Base-by-base conservation (phyloP, 2,329 filamentous ascomycete genomes). In the Bipolaris cookei region DNA sequence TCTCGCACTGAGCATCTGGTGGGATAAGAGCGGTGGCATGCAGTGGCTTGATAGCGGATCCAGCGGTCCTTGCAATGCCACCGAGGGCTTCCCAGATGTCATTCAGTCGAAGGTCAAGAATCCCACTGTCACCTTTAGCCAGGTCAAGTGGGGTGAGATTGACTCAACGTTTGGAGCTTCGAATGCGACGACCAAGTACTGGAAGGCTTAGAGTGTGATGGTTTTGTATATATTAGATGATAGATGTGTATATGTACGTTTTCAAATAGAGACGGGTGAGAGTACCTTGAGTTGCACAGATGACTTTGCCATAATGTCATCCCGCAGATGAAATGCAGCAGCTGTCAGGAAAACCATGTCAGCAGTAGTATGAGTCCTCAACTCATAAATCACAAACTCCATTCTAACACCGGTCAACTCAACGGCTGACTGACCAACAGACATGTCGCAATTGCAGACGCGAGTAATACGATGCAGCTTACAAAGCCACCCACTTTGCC, bases 121-220 rank as follows among this genome's bases (percentile, higher is more conserved):
- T 45, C 81, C 84, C 0, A 77, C 77, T 10, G 82, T 87, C 4
- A 80, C 76, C 1, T 87, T 85, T 66, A 82, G 80, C 59, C 81
- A 86, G 64, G 82, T 88, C 62, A 81, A 80, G 65, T 85, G 83
- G 79, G 85, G 85, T 21, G 83, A 87, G 61, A 83, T 88, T 63
- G 83, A 81, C 3, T 83, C 82, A 18, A 87, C 82, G 1, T 83
- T 77, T 44, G n/a, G n/a, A 28, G 41, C 3, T 28, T 16, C 14
- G 2, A 44, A 44, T n/a, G 25, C 21, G 8, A 44, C 39, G 7
- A n/a, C 3, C 6, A 16, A 14, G 18, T 8, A 13, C 23, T 42
- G 23, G 39, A 25, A 6, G 13, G 20, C 35, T n/a, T 8, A 28
- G 13, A 16, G 20, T 18, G 23, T 7, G 13, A 13, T 13, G 11